A percentile compares a stretch with the other conserved stretches of the same genome.
phyloP scores from a whole-genome alignment of 2,329 filamentous ascomycete species.

The Sordariomycetes sp. region DNA sequence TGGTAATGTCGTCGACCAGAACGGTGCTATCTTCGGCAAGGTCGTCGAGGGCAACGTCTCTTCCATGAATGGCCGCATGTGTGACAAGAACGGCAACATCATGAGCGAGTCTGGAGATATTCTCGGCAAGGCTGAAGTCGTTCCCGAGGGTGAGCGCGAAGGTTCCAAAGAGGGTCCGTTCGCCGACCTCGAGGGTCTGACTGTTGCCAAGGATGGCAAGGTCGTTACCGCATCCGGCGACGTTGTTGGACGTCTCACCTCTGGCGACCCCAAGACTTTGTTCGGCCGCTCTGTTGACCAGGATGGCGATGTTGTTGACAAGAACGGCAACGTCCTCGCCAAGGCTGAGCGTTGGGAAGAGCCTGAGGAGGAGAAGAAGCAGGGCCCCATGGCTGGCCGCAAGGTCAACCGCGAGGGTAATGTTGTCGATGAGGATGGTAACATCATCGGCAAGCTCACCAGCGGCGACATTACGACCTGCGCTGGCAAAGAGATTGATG shows the following conservation, averaged over 20 bases:
- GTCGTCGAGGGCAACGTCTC: slow-evolving; percentile 58
- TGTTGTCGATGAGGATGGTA: slow-evolving; percentile 48
- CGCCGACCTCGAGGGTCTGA: slow-evolving; percentile 54
- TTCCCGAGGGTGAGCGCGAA: slow-evolving; percentile 57
- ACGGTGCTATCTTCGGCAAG: slow-evolving; percentile 50
- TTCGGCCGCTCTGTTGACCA: slow-evolving; percentile 69
- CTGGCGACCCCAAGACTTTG: slow-evolving; percentile 63
- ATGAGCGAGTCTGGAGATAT: slow-evolving; percentile 65
- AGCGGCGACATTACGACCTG: slow-evolving; percentile 58
- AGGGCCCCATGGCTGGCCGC: slow-evolving; percentile 42
- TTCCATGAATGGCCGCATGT: slow-evolving; percentile 57
- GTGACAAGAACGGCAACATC: slow-evolving; percentile 62
- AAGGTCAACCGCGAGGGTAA: slow-evolving; percentile 51
- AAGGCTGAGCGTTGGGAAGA: slow-evolving; percentile 53
- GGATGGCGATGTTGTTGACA: slow-evolving; percentile 74
- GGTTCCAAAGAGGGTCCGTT: slow-evolving; percentile 59
- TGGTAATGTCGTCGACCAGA: slow-evolving; percentile 49
- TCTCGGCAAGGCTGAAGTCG: slow-evolving; percentile 58
- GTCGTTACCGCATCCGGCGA: slow-evolving; percentile 58
- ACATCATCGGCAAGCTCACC: slow-evolving; percentile 57
- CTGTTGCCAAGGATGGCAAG: slow-evolving; percentile 60
- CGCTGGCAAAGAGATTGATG: slow-evolving; percentile 60
- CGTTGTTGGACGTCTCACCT: slow-evolving; percentile 61
- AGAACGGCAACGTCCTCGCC: slow-evolving; percentile 54
- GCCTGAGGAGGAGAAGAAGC: slow-evolving; percentile 40